Evolutionary conservation across 139 green algal genomes (phyloP), one percentile per base, ranked within the genome.

Genomic region (Ettlia oleoabundans): DNA sequence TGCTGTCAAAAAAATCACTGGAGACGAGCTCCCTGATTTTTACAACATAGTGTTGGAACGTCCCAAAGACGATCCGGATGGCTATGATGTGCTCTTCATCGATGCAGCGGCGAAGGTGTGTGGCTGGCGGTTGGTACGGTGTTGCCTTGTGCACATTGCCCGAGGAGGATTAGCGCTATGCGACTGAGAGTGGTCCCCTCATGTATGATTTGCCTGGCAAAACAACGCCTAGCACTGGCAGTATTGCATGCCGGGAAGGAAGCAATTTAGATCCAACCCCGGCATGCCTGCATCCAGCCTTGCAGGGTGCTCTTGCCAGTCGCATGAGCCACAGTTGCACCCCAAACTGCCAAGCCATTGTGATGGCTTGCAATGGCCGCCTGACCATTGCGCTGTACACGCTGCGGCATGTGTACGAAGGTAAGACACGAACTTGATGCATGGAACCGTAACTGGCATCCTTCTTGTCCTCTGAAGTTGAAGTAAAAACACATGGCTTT

Each of bases 251-350:
- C n/a, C n/a, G n/a, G n/a, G n/a, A n/a, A n/a, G n/a, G n/a, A n/a
- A n/a, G n/a, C n/a, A n/a, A n/a, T n/a, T n/a, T n/a, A n/a, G n/a
- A n/a, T n/a, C n/a, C n/a, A n/a, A n/a, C n/a, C n/a, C n/a, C n/a
- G n/a, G n/a, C n/a, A n/a, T n/a, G n/a, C n/a, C 51, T 55, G 47
- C 1, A 15, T 51, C 24, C 43, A 0, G 5, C 3, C 33, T 3
- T 30, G 55, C 84, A 93, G 88, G 93, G 93, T 15, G 91, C 92
- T 18, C 92, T 98, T 82, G 95, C 94, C 15, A 94, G 85, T 73
- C 90, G 96, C 70, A 94, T 99, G 83, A 96, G 91, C 82, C 96
- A 99, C 88, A 96, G 89, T 69, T 99, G 96, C 92, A 94, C 86
- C 26, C 95, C 96, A 67, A 99, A 99, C 86, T 98, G 95, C 86